Base-by-base conservation (phyloP, 75 land plant species). In the Selaginella moellendorffii region DNA sequence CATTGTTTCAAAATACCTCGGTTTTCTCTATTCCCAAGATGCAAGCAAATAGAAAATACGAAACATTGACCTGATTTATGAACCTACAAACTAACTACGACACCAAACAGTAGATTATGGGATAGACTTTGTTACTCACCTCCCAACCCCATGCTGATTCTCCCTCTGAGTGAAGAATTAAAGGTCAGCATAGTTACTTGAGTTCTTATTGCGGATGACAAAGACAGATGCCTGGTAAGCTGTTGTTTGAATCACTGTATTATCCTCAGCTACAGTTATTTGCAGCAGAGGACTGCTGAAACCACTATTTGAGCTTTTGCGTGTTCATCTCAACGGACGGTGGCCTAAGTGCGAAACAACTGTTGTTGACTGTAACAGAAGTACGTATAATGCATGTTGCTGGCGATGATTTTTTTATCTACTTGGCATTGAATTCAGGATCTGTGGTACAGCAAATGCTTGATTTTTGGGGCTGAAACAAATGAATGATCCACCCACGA, bases 371-470 rank as follows among this genome's bases (percentile, higher is more conserved):
- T 24, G 64, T 84, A 1, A 65, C 64, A 56, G 87, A 82, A 85
- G 96, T 86, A 27, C 14, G 56, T 18, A 64, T 9, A 46, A 64
- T 58, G 31, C n/a, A 24, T 24, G n/a, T 27, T 62, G 25, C 29
- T 17, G 28, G 2, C 12, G 10, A 14, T 36, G 46, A 5, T 36
- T 5, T 5, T n/a, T n/a, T n/a, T n/a, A n/a, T n/a, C 14, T 36
- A 36, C 14, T 14, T 36, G 46, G 14, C 46, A 36, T 36, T 36
- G 5, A 36, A 5, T 71, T 31, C 53, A 86, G 88, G 30, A 65
- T 76, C 88, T 87, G 88, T 90, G 0, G 66, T 79, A 29, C 84
- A 86, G 61, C 78, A 79, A 10, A 69, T 87, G 69, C 72, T 90
- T 31, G 79, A 85, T 24, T 72, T 81, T 80, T 72, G 51, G 84